These are phyloP conservation scores for Pelargonium nanum DNA, from an alignment of 345 rosid genomes.

Conservation along the genomic window DNA sequence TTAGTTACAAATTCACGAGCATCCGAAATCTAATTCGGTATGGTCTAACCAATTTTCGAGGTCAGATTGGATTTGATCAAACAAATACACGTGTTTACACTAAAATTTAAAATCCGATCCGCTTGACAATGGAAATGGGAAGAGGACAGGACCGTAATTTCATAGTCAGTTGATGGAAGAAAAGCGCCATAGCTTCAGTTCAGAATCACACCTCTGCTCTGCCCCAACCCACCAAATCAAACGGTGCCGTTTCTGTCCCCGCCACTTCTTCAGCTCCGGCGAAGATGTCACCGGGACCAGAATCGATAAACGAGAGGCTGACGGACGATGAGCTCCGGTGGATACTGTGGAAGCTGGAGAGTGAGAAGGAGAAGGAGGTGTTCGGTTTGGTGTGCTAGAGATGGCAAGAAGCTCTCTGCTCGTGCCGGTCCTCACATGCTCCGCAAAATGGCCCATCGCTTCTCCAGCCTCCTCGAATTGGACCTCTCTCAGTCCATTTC, in stretches of 20 bases:
- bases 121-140: too few species aligned
- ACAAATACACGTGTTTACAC: too few species aligned
- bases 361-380: conserved; percentile 66
- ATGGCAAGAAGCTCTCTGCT: conserved; percentile 81
- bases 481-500: conserved; percentile 92
- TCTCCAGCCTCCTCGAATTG: conserved; percentile 53
- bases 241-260: not conserved
- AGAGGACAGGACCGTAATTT: too few species aligned
- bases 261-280: not conserved
- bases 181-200: too few species aligned
- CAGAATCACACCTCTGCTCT: too few species aligned
- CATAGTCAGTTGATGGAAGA: too few species aligned
- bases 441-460: conserved; percentile 65
- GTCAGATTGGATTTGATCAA: too few species aligned
- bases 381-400: conserved; percentile 87
- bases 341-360: conserved; percentile 52
- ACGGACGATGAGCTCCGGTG: conserved; percentile 79
- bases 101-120: too few species aligned
- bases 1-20: too few species aligned
- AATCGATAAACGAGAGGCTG: conserved; percentile 48
- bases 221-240: too few species aligned
- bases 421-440: conserved; percentile 97
- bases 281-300: not conserved
- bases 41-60: too few species aligned
- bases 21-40: too few species aligned